Conservation (phyloP, 495 filamentous ascomycete species). For the Recurvomyces mirabilis region DNA sequence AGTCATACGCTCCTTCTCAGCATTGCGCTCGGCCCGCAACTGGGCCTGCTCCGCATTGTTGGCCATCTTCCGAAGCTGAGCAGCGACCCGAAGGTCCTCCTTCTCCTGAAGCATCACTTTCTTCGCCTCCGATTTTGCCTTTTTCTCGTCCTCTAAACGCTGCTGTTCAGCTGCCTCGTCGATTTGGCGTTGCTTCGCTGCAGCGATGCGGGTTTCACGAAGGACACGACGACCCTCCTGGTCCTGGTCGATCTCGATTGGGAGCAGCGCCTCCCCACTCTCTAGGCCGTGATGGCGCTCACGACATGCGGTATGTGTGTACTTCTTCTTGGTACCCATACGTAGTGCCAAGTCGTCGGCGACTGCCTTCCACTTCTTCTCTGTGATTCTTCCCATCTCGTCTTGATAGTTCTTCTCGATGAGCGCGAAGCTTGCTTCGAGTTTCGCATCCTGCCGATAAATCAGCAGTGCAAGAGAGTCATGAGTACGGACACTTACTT, state of each 20-base stretch:
- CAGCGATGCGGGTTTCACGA: slow-evolving; percentile 16
- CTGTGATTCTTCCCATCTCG: slow-evolving; percentile 21
- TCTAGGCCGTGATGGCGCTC: slow-evolving; percentile 25
- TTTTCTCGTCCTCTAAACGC: slow-evolving; percentile 6
- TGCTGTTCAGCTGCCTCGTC: slow-evolving; percentile 3
- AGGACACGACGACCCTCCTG: slow-evolving; percentile 19
- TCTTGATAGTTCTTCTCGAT: slow-evolving; percentile 18
- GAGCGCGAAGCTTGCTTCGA: slow-evolving; percentile 18
- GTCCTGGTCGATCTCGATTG: slow-evolving; percentile 25
- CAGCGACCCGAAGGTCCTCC: no score
- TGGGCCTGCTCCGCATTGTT: no score
- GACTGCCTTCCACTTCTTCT: slow-evolving; percentile 23
- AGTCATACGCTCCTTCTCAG: no score
- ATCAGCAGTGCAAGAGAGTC: no score
- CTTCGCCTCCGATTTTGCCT: slow-evolving; percentile 44
- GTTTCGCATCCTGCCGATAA: slow-evolving; percentile 27
- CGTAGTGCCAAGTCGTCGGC: slow-evolving; percentile 16
- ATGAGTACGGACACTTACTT: slow-evolving; percentile 25
- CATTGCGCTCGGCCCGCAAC: no score
- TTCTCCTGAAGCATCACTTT: slow-evolving; percentile 48
- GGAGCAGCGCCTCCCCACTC: slow-evolving; percentile 24
- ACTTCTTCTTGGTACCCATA: slow-evolving; percentile 22
- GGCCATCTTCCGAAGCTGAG: no score
- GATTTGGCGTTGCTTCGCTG: slow-evolving; percentile 10
- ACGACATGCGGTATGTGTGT: slow-evolving; percentile 24